Base-by-base conservation (phyloP, 805 yeast species). In the Lachancea sp. region DNA sequence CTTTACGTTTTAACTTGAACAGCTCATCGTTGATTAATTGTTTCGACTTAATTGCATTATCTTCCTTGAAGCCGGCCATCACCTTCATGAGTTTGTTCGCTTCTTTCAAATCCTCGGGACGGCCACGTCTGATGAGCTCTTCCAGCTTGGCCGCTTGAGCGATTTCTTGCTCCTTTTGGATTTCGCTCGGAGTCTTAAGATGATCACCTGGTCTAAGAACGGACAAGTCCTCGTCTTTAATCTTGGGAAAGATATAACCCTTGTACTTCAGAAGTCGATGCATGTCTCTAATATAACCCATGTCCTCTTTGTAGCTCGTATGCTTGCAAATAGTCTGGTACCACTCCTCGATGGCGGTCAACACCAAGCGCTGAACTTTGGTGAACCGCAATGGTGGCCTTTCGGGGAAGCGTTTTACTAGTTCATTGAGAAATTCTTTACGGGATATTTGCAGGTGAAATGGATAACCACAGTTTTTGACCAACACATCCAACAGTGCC, bases 391-490 rank as follows among this genome's bases (percentile, higher is more conserved):
- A 65, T 3, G 97, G 96, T 1, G 98, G 97, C 55, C 86, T 77
- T 58, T 89, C 97, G 2, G 97, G 97, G 66, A 92, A 92, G 59
- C 86, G 68, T 54, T 86, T 83, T 18, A 92, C 98, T 55, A 92
- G 72, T 57, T 87, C 96, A 60, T 92, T 92, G 55, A 92, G 71
- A 53, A 92, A 92, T 60, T 90, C 97, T 63, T 92, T 89, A 45
- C 97, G 75, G 3, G 96, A 84, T 39, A 92, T 86, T 65, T 92
- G 98, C 35, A 92, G 70, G 50, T 92, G 98, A 65, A 92, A 78
- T 6, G 98, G 97, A 61, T 90, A 92, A 4, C 97, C 98, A 67
- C 99, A 92, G 68, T 92, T 92, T 66, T 92, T 92, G 39, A 92
- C 98, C 51, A 92, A 69, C 40, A 86, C 86, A 58, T 92, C 99